These are phyloP conservation scores for Stellera chamaejasme DNA, from an alignment of 345 rosid genomes.

Conservation along the genomic window DNA sequence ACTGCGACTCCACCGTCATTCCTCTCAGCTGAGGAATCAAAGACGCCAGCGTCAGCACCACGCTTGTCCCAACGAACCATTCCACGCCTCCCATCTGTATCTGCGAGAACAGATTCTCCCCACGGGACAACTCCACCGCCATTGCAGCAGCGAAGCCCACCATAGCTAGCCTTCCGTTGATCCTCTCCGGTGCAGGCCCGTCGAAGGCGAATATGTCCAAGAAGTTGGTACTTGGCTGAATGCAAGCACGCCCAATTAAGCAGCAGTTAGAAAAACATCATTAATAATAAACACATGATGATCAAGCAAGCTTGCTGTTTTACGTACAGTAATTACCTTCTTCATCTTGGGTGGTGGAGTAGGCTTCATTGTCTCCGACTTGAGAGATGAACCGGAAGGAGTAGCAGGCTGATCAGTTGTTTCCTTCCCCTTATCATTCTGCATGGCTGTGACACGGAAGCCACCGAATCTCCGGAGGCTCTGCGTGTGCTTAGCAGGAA, in stretches of 20 bases:
- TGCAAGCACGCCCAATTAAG: constrained; percentile 5
- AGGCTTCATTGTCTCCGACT: background rate
- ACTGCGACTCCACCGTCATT: constrained; percentile 40
- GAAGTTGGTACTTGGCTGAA: constrained; percentile 46
- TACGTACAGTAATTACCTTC: no score
- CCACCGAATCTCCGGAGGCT: constrained; percentile 19
- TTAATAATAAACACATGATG: no score
- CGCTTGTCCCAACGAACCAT: constrained; percentile 50
- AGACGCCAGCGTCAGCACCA: constrained; percentile 55
- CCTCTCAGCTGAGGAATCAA: constrained; percentile 55
- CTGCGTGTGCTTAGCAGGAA: constrained; percentile 13
- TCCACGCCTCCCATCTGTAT: constrained; percentile 49
- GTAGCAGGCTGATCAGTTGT: background rate
- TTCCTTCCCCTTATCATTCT: background rate
- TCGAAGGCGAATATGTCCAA: constrained; percentile 61
- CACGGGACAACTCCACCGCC: constrained; percentile 54
- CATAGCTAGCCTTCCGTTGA: constrained; percentile 88
- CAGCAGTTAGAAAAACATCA: background rate
- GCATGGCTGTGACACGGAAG: constrained; percentile 24
- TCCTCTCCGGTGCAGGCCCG: constrained; percentile 89
- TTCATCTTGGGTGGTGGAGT: constrained; percentile 10
- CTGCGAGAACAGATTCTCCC: constrained; percentile 58
- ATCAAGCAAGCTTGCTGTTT: no score
- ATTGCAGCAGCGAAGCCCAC: constrained; percentile 68
- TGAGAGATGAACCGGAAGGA: constrained; percentile 3